Percentiles rank a stretch among this genome's conserved stretches.
These are phyloP conservation scores for Boletus edulis DNA, from an alignment of 768 basidiomycete genomes.

Conservation along the genomic window DNA sequence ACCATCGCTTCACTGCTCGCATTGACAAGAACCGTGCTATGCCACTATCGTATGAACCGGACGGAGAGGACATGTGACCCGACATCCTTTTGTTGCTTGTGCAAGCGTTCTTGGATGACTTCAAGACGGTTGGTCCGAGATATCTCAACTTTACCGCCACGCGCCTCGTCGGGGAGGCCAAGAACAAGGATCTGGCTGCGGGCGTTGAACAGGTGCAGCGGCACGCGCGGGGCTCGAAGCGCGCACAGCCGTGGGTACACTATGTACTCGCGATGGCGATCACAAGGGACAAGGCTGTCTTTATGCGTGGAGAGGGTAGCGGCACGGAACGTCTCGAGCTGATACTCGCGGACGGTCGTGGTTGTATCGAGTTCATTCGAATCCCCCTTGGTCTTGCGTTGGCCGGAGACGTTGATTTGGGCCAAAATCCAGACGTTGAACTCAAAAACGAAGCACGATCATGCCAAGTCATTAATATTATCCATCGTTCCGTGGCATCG, in stretches of 20 bases:
- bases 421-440: not conserved
- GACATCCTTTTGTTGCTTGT: constrained; percentile 1
- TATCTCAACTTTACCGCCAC: not conserved
- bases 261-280: too few species aligned
- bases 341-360: too few species aligned
- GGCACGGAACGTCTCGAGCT: too few species aligned
- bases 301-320: too few species aligned
- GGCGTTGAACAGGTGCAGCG: too few species aligned
- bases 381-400: constrained; percentile 9
- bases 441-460: not conserved
- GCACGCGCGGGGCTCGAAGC: too few species aligned
- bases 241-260: too few species aligned
- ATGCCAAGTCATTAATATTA: not conserved
- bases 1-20: not conserved
- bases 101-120: not conserved
- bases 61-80: not conserved
- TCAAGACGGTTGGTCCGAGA: not conserved
- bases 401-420: constrained; percentile 5
- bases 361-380: too few species aligned
- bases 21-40: not conserved
- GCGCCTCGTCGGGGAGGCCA: constrained; percentile 8
- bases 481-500: not conserved
- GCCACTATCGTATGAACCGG: not conserved
- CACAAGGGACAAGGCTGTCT: too few species aligned
- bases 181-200: constrained; percentile 1